phyloP scores from a whole-genome alignment of 495 filamentous ascomycete species.

The Penicillium waksmanii region DNA sequence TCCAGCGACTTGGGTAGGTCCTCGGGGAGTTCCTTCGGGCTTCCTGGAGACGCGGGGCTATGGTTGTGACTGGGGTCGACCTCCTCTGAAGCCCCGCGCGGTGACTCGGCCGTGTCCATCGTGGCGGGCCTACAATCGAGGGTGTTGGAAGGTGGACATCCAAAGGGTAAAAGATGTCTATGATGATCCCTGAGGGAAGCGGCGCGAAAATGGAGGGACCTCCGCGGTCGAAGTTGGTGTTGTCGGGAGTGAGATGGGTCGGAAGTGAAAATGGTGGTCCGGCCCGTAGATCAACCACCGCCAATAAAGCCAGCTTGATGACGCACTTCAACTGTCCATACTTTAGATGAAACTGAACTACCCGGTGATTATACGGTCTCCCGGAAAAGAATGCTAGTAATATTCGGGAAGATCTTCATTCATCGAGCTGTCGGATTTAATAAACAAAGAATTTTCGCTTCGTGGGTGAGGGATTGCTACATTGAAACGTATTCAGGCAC shows the following conservation, averaged over 20 bases:
- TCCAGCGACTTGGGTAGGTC: conserved; percentile 92
- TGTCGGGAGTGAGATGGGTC: conserved; percentile 21
- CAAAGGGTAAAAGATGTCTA: conserved; percentile 12
- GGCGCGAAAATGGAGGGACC: conserved; percentile 4
- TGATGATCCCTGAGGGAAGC: conserved; percentile 9
- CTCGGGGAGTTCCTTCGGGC: conserved; percentile 64
- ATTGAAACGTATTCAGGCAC: too few relatives aligned
- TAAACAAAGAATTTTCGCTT: too few relatives aligned
- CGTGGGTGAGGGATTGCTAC: too few relatives aligned
- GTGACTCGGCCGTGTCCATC: conserved; percentile 45
- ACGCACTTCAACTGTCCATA: conserved; percentile 20
- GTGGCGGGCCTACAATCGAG: conserved; percentile 28
- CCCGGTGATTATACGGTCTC: not conserved
- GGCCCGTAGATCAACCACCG: conserved; percentile 33
- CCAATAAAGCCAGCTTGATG: conserved; percentile 32
- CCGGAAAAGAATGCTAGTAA: not conserved
- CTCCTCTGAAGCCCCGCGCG: conserved; percentile 43
- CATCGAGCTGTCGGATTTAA: too few relatives aligned
- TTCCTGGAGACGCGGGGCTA: conserved; percentile 27
- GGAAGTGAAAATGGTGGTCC: conserved; percentile 24
- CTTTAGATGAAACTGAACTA: conserved; percentile 19
- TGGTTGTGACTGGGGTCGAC: conserved; percentile 29
- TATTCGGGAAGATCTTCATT: too few relatives aligned
- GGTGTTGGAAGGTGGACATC: conserved; percentile 26
- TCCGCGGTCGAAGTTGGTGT: conserved; percentile 20